A percentile compares a stretch with the other conserved stretches of the same genome.
Conservation (phyloP, 352 stramenopile species). For the Elongisporangium prolatum region DNA sequence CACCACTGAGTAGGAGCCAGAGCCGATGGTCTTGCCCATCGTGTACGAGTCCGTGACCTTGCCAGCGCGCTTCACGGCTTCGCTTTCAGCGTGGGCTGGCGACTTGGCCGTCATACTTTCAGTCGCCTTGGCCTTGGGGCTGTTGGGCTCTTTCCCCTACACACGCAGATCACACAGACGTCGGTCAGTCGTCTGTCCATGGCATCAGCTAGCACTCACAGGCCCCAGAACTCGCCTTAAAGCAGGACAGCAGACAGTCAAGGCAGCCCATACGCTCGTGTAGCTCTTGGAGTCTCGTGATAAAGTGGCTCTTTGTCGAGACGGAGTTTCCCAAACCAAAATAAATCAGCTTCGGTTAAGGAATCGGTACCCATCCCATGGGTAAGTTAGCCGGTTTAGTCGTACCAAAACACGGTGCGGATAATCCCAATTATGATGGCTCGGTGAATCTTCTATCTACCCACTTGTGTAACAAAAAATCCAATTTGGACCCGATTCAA, state of each 20-base stretch:
- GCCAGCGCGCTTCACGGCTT: constrained; percentile 19
- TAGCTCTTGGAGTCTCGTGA: background rate
- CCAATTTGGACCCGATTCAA: background rate
- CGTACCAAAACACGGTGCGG: background rate
- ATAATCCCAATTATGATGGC: background rate
- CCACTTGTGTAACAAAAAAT: background rate
- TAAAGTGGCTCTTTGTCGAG: background rate
- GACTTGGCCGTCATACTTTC: constrained; percentile 6
- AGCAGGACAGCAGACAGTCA: constrained; percentile 60
- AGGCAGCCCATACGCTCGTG: constrained; percentile 50
- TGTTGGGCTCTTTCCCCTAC: constrained; percentile 6
- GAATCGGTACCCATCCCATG: background rate
- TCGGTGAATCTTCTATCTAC: background rate
- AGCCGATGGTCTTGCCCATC: constrained; percentile 81
- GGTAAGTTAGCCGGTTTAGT: background rate
- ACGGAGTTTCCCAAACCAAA: constrained; percentile 2
- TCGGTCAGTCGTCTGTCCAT: background rate
- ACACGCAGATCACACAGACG: background rate
- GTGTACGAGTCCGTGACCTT: constrained; percentile 73
- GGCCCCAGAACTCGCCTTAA: constrained; percentile 14
- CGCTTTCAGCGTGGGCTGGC: constrained; percentile 6
- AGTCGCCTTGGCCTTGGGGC: constrained; percentile 15
- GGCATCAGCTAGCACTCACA: background rate
- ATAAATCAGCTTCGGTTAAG: background rate
- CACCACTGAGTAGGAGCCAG: constrained; percentile 88